Evolutionary conservation across 345 rosid genomes (phyloP).

Genomic region (Geranium rotundifolium): DNA sequence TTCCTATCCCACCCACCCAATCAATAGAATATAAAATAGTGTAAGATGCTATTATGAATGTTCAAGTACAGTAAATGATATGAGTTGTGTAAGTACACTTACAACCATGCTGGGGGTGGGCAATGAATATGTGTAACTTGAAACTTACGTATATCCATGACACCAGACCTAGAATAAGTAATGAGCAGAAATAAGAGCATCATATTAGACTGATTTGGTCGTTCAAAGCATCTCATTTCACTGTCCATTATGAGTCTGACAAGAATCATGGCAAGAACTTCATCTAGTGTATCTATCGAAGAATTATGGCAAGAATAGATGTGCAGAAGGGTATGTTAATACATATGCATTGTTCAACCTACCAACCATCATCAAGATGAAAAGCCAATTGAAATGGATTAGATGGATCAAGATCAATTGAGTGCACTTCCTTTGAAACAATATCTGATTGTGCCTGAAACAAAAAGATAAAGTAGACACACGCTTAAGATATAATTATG

Average conservation of each 20-base stretch:
- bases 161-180: constrained; percentile 63
- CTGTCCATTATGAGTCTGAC: background rate
- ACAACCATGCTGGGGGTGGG: constrained; percentile 98
- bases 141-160: constrained; percentile 49
- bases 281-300: background rate
- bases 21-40: too few relatives aligned
- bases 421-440: constrained; percentile 65
- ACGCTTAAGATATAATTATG: background rate
- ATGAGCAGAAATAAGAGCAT: constrained; percentile 2
- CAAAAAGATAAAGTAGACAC: constrained; percentile 2
- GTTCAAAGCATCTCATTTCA: background rate
- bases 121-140: constrained; percentile 85
- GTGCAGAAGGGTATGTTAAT: too few relatives aligned
- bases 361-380: constrained; percentile 97
- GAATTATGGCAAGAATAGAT: too few relatives aligned
- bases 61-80: background rate
- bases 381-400: constrained; percentile 78
- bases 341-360: constrained; percentile 14
- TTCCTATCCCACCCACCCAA: too few relatives aligned
- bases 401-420: constrained; percentile 67
- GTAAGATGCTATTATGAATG: background rate
- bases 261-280: constrained; percentile 1
- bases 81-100: constrained; percentile 25
- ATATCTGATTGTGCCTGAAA: constrained; percentile 83
- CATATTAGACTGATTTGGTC: background rate